Evolutionary conservation across 139 green algal species (phyloP).

Genomic region (Chlamydomonas sphaeroides): DNA sequence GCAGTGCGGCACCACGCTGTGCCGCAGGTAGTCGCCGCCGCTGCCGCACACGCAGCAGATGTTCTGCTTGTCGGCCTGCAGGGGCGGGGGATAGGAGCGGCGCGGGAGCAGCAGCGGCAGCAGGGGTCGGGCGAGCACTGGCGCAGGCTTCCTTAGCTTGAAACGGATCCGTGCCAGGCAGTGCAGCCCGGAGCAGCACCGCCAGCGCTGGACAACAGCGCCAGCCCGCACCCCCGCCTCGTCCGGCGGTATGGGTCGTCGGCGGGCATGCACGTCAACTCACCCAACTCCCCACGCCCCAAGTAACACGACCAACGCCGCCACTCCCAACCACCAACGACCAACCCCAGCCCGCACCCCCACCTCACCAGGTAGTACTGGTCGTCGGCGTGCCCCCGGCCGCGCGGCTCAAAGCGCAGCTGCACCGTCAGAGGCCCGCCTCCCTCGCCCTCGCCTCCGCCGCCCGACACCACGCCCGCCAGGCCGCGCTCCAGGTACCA

Average conservation of each 20-base stretch:
- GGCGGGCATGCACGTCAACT: no score
- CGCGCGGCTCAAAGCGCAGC: conserved; percentile 53
- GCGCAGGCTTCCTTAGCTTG: no score
- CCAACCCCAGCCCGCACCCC: background rate
- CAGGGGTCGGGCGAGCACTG: background rate
- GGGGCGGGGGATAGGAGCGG: background rate
- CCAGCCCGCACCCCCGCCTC: no score
- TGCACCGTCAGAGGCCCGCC: conserved; percentile 42
- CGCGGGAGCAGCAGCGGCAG: background rate
- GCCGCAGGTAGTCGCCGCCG: conserved; percentile 47
- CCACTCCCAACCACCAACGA: no score
- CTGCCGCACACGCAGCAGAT: conserved; percentile 55
- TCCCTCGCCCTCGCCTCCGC: background rate
- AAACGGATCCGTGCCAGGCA: no score
- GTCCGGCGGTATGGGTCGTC: no score
- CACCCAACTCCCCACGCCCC: no score
- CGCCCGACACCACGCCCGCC: conserved; percentile 14
- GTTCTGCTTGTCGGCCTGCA: conserved; percentile 48
- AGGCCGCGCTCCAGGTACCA: conserved; percentile 52
- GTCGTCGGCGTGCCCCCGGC: conserved; percentile 49
- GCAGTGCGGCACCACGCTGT: conserved; percentile 77
- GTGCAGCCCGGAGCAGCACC: no score
- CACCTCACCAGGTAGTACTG: conserved; percentile 52
- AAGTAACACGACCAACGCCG: no score
- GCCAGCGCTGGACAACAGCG: no score